phyloP scores from a whole-genome alignment of 2,329 filamentous ascomycete species.

The Blastomyces parvus region DNA sequence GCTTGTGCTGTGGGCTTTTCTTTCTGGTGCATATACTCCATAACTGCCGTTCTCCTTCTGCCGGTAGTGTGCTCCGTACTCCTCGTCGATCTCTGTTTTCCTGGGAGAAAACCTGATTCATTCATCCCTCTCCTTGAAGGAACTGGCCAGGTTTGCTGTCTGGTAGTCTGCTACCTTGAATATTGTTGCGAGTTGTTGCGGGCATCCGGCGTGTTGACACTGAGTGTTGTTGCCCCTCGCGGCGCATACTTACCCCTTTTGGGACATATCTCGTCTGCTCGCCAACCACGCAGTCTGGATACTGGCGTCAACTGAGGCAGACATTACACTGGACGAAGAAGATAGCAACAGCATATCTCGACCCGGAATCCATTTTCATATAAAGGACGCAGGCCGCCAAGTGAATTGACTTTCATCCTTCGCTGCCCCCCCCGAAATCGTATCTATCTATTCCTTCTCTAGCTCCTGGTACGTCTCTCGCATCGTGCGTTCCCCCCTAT shows the following conservation, averaged over 20 bases:
- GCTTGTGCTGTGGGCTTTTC: not conserved
- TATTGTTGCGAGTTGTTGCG: not conserved
- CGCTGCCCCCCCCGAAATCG: not conserved
- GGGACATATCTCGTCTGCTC: not conserved
- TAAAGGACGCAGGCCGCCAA: not conserved
- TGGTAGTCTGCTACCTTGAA: not conserved
- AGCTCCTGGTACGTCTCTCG: not conserved
- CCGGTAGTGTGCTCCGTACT: not conserved
- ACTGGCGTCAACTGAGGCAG: not conserved
- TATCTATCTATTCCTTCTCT: no score
- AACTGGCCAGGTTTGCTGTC: not conserved
- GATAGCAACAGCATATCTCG: not conserved
- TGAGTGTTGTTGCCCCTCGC: not conserved
- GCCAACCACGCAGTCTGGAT: not conserved
- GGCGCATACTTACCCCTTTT: not conserved
- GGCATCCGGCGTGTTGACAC: not conserved
- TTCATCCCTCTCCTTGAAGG: not conserved
- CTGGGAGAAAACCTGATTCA: slow-evolving; percentile 4
- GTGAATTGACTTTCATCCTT: not conserved
- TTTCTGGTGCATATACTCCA: not conserved
- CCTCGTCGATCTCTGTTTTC: not conserved
- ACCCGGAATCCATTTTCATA: not conserved
- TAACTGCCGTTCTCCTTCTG: not conserved
- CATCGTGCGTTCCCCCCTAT: not conserved
- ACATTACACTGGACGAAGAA: not conserved